Evolutionary conservation across 2,329 filamentous ascomycete species (phyloP).

Genomic region (Cadophora gregata): DNA sequence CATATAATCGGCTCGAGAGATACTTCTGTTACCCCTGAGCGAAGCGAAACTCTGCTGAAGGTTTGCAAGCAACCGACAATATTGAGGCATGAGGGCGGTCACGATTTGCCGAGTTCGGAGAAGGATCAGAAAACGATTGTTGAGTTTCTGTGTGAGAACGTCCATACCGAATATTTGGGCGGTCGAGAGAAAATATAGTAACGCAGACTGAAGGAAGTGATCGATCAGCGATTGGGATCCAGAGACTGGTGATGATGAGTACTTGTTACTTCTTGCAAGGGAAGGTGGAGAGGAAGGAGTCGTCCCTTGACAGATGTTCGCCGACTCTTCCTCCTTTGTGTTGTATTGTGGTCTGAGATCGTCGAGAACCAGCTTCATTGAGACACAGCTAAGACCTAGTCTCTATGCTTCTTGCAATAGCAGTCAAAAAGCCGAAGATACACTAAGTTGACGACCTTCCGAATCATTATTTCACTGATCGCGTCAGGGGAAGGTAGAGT

Average conservation of each 20-base stretch:
- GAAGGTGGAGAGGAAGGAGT: too few relatives aligned
- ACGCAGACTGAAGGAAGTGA: not conserved
- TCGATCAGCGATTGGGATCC: too few relatives aligned
- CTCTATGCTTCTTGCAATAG: too few relatives aligned
- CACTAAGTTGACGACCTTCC: too few relatives aligned
- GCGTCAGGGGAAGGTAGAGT: not conserved
- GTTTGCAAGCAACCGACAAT: slow-evolving; percentile 18
- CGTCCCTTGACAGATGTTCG: too few relatives aligned
- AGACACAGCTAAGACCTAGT: too few relatives aligned
- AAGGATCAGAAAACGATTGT: slow-evolving; percentile 22
- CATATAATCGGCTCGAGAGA: slow-evolving; percentile 30
- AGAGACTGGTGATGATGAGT: too few relatives aligned
- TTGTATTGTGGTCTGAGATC: too few relatives aligned
- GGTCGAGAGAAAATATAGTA: slow-evolving; percentile 7
- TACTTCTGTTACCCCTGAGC: slow-evolving; percentile 22
- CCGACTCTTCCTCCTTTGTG: too few relatives aligned
- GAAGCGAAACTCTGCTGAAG: slow-evolving; percentile 23
- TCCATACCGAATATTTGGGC: slow-evolving; percentile 2
- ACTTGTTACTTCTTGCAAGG: too few relatives aligned
- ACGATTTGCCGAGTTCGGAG: slow-evolving; percentile 25
- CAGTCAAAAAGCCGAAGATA: too few relatives aligned
- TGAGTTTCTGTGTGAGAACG: slow-evolving; percentile 21
- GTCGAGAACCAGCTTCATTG: too few relatives aligned
- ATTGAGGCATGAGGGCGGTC: slow-evolving; percentile 28
- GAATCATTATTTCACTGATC: not conserved